phyloP scores from a whole-genome alignment of 352 stramenopile species.

The Blastocystis sp. region DNA sequence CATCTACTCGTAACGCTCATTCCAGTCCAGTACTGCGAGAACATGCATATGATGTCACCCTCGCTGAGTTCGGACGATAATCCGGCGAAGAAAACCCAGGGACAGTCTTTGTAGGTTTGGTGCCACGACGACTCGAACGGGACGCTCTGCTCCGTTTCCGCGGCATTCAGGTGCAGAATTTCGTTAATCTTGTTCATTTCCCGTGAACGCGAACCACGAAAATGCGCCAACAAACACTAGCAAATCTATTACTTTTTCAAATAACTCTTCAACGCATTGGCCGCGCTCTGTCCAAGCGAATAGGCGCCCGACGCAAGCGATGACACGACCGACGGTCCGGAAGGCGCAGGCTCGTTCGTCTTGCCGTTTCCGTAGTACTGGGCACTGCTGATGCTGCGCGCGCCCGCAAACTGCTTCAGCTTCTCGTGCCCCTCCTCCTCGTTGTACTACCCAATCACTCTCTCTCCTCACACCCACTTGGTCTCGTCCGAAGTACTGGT shows the following conservation, averaged over 20 bases:
- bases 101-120: slow-evolving; percentile 79
- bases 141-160: slow-evolving; percentile 53
- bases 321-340: slow-evolving; percentile 36
- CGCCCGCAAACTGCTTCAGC: slow-evolving; percentile 72
- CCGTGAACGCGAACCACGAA: not conserved
- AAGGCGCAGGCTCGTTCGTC: not conserved
- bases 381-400: slow-evolving; percentile 70
- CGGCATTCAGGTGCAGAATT: slow-evolving; percentile 40
- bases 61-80: slow-evolving; percentile 83
- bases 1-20: slow-evolving; percentile 23
- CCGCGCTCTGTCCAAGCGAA: slow-evolving; percentile 10
- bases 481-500: slow-evolving; percentile 68
- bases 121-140: slow-evolving; percentile 71
- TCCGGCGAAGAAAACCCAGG: slow-evolving; percentile 84
- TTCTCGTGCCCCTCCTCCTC: slow-evolving; percentile 68
- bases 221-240: not conserved
- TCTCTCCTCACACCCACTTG: slow-evolving; percentile 5
- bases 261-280: slow-evolving; percentile 42
- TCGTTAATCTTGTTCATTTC: slow-evolving; percentile 72
- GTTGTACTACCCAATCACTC: slow-evolving; percentile 55
- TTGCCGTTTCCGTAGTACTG: slow-evolving; percentile 59
- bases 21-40: slow-evolving; percentile 80
- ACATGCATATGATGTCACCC: slow-evolving; percentile 84
- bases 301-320: slow-evolving; percentile 40
- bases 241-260: slow-evolving; percentile 8